phyloP scores from a whole-genome alignment of 2,329 filamentous ascomycete genomes.

The Penicillium glabrum region DNA sequence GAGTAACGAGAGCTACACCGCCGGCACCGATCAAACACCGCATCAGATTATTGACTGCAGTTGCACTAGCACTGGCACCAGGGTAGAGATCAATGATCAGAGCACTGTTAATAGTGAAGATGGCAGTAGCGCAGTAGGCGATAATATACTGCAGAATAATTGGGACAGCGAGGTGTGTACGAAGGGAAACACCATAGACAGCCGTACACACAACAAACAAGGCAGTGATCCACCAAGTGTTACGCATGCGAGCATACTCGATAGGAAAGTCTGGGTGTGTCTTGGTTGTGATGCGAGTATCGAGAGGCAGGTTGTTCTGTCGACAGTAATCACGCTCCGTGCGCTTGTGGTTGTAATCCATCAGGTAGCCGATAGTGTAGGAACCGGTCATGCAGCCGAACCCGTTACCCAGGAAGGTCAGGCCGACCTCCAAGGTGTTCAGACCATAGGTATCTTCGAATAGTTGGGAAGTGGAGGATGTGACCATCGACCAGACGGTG shows the following conservation, averaged over 20 bases:
- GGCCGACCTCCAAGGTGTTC: conserved; percentile 40
- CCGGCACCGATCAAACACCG: conserved; percentile 39
- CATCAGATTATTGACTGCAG: conserved; percentile 38
- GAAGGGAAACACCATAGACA: conserved; percentile 31
- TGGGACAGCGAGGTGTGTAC: conserved; percentile 32
- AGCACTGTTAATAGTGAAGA: conserved; percentile 37
- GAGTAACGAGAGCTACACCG: conserved; percentile 32
- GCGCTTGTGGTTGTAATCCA: conserved; percentile 43
- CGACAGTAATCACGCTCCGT: conserved; percentile 34
- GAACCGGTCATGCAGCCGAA: conserved; percentile 46
- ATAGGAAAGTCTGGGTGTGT: conserved; percentile 43
- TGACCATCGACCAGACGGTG: conserved; percentile 52
- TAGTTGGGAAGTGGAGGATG: conserved; percentile 42
- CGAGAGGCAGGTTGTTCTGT: conserved; percentile 28
- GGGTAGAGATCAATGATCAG: conserved; percentile 41
- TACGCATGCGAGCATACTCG: conserved; percentile 38
- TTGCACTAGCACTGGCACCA: conserved; percentile 34
- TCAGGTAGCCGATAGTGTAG: conserved; percentile 42
- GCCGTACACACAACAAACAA: conserved; percentile 38
- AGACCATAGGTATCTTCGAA: conserved; percentile 42
- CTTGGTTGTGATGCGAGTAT: conserved; percentile 29
- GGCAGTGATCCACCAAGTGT: conserved; percentile 41
- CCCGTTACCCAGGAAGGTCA: conserved; percentile 45
- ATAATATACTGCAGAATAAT: conserved; percentile 41
- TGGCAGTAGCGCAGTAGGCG: conserved; percentile 34